A percentile compares a stretch with the other conserved stretches of the same genome.
Conservation (phyloP, 306 rosid genomes). For the Carpinus viminea region DNA sequence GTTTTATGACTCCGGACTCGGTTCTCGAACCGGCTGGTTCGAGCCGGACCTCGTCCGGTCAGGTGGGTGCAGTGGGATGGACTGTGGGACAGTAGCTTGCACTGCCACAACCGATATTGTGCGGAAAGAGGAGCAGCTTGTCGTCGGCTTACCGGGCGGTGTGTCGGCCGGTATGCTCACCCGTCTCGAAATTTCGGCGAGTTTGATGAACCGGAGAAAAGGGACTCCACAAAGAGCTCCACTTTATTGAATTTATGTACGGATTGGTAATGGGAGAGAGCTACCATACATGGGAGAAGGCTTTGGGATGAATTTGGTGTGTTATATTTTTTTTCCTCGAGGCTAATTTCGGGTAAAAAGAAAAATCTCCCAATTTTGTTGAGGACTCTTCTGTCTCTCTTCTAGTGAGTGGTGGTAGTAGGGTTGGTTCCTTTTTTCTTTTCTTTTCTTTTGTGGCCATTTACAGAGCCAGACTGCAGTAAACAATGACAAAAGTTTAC, state of each 20-base stretch:
- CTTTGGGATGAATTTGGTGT: constrained; percentile 11
- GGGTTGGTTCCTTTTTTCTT: not conserved
- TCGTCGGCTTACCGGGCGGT: constrained; percentile 33
- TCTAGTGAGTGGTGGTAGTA: not conserved
- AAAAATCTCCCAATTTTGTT: constrained; percentile 37
- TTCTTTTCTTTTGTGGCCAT: not conserved
- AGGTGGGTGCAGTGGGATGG: constrained; percentile 51
- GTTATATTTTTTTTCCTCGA: not conserved
- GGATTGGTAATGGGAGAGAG: constrained; percentile 4
- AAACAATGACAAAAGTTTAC: not conserved
- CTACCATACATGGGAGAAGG: not conserved
- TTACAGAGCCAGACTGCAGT: not conserved
- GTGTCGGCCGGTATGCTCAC: constrained; percentile 52
- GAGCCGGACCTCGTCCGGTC: constrained; percentile 62
- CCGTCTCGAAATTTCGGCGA: constrained; percentile 46
- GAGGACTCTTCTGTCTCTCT: constrained; percentile 1
- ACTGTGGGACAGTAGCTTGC: constrained; percentile 50
- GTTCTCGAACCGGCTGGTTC: constrained; percentile 76
- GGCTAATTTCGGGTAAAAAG: constrained; percentile 4
- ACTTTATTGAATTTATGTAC: constrained; percentile 51
- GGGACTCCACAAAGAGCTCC: constrained; percentile 89
- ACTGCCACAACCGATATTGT: constrained; percentile 81
- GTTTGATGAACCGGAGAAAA: constrained; percentile 74
- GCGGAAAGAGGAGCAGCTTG: constrained; percentile 52
- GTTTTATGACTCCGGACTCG: constrained; percentile 69